phyloP scores from a whole-genome alignment of 1,284 basidiomycete genomes.

The Hypsizygus ulmarius region DNA sequence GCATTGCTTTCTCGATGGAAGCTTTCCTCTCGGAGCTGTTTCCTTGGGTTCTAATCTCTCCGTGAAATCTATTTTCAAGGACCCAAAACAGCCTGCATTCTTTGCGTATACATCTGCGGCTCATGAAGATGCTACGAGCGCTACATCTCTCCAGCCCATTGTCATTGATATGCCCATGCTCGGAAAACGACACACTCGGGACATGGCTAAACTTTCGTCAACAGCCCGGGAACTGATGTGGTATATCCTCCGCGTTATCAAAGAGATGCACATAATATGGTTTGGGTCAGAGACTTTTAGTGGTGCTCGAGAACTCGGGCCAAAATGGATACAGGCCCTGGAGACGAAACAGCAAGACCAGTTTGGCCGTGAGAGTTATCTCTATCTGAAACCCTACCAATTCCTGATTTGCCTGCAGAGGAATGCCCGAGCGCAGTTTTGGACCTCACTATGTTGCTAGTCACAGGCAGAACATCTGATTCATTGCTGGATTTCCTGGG shows the following conservation, averaged over 20 bases:
- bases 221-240: constrained; percentile 67
- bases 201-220: constrained; percentile 68
- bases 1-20: constrained; percentile 74
- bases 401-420: constrained; percentile 35
- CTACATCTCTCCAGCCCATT: constrained; percentile 44
- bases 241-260: constrained; percentile 66
- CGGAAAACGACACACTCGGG: constrained; percentile 51
- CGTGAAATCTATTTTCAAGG: constrained; percentile 50
- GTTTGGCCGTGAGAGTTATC: constrained; percentile 54
- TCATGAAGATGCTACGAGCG: constrained; percentile 6
- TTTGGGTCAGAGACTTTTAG: constrained; percentile 61
- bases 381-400: constrained; percentile 7
- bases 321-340: constrained; percentile 65
- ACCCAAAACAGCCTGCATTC: constrained; percentile 43
- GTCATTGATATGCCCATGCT: constrained; percentile 58
- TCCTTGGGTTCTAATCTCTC: constrained; percentile 35
- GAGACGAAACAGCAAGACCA: constrained; percentile 61
- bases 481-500: constrained; percentile 69
- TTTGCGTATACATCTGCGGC: constrained; percentile 41
- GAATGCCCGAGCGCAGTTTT: constrained; percentile 59
- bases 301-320: constrained; percentile 70
- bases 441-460: constrained; percentile 69
- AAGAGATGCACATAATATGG: constrained; percentile 71
- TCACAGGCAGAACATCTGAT: constrained; percentile 67
- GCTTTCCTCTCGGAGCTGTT: constrained; percentile 71